These are phyloP conservation scores for Fusarium sp. DNA, from an alignment of 2,329 filamentous ascomycete species.

Conservation along the genomic window DNA sequence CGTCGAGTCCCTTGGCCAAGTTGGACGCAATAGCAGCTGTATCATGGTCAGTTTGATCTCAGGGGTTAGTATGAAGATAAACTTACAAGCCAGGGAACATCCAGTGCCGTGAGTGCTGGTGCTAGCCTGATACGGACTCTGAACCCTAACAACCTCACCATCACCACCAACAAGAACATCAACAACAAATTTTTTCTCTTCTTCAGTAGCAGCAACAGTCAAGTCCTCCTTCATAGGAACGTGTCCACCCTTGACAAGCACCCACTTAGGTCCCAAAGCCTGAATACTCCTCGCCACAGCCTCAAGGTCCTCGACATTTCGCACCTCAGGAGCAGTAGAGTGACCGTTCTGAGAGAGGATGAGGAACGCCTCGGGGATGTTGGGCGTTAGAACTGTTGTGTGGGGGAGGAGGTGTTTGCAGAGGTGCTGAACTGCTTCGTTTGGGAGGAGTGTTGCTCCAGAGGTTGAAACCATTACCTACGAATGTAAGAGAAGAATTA, in stretches of 20 bases:
- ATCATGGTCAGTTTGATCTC: not conserved
- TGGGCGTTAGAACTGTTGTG: slow-evolving; percentile 80
- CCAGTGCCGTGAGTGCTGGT: slow-evolving; percentile 94
- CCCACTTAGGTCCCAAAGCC: slow-evolving; percentile 78
- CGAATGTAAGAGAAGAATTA: not conserved
- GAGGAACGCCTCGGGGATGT: slow-evolving; percentile 79
- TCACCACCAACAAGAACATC: slow-evolving; percentile 79
- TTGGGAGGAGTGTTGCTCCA: slow-evolving; percentile 76
- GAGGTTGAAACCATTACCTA: slow-evolving; percentile 94
- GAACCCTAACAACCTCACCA: slow-evolving; percentile 69
- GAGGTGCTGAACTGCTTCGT: slow-evolving; percentile 72
- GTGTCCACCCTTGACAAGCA: slow-evolving; percentile 93
- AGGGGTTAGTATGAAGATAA: not conserved
- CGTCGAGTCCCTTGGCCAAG: slow-evolving; percentile 68
- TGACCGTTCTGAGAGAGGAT: slow-evolving; percentile 68
- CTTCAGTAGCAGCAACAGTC: slow-evolving; percentile 66
- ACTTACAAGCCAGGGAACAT: slow-evolving; percentile 88
- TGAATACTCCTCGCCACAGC: slow-evolving; percentile 74
- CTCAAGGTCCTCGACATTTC: slow-evolving; percentile 74
- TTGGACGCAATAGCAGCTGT: slow-evolving; percentile 81
- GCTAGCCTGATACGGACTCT: slow-evolving; percentile 78
- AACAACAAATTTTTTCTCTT: slow-evolving; percentile 75
- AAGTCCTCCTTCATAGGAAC: slow-evolving; percentile 78
- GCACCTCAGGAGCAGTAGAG: slow-evolving; percentile 54
- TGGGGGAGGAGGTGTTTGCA: slow-evolving; percentile 71